Evolutionary conservation across 129 eudicot genomes (phyloP), one percentile per base, ranked within the genome.

Genomic region (Lactuca sativa): DNA sequence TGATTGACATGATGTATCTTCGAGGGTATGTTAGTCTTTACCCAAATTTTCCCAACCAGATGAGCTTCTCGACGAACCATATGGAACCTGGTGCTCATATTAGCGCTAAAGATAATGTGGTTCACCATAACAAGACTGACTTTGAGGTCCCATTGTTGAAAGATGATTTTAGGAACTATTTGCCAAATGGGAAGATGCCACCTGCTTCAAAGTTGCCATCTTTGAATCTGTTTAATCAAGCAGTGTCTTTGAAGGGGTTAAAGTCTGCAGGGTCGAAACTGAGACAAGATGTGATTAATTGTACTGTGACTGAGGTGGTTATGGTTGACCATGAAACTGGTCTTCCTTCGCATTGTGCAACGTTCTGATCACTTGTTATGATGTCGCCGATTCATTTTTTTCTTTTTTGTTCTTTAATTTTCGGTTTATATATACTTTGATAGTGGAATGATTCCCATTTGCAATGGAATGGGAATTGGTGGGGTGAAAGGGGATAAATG

Each of bases 61-160:
- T 83, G 56, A 95, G 99, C 79, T 95, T 95, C 52, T 95, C 97
- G 12, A 95, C 99, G 2, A 95, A 95, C 70, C 99, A 95, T 37
- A 95, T 95, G 97, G 99, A 95, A 69, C 93, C 99, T 0, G 97
- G 99, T 13, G 97, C 97, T 31, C 99, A 95, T 74, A 90, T 95
- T 4, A 78, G 89, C 36, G 92, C 98, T 1, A 89, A 88, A 77
- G 95, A 93, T 63, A 93, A 93, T 12, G 88, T 89, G 7, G 90
- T 93, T 4, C 74, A 58, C 68, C 97, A 93, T 54, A 86, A 93
- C 76, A 93, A 85, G 88, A 52, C 78, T 3, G 98, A 93, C 76
- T 93, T 93, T 21, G 96, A 93, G 87, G 98, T 93, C 55, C 98
- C 98, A 4, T 82, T 93, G 82, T 53, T 93, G 76, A 78, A 75